These are phyloP conservation scores for Aureobasidium melanogenum DNA, from an alignment of 2,329 filamentous ascomycete genomes.

Conservation along the genomic window DNA sequence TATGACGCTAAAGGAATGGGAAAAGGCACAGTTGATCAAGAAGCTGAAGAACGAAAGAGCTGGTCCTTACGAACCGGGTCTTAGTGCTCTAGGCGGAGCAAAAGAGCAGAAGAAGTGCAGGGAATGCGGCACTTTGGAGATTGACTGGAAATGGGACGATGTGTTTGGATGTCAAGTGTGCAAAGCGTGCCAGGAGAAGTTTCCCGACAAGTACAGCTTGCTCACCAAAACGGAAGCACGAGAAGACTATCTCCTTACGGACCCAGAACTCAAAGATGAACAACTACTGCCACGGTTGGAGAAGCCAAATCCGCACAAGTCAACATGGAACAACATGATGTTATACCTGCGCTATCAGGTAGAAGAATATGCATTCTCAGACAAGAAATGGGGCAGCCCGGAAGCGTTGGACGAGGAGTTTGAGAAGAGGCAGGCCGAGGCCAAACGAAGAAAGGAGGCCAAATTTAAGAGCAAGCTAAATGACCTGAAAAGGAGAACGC, in stretches of 20 bases:
- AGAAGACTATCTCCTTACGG: constrained; percentile 91
- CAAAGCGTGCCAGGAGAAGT: constrained; percentile 75
- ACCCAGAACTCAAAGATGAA: constrained; percentile 84
- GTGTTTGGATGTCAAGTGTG: constrained; percentile 70
- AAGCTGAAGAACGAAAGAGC: constrained; percentile 63
- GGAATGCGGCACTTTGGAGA: constrained; percentile 76
- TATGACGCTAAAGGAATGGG: constrained; percentile 91
- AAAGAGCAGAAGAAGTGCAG: constrained; percentile 57
- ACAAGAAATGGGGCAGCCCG: constrained; percentile 79
- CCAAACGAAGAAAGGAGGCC: constrained; percentile 77
- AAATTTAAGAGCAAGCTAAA: constrained; percentile 86
- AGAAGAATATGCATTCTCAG: constrained; percentile 78
- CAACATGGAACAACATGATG: constrained; percentile 98
- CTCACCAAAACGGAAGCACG: constrained; percentile 94
- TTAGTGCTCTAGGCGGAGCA: constrained; percentile 64
- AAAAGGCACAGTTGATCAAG: constrained; percentile 65
- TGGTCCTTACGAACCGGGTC: constrained; percentile 79
- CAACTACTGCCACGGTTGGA: constrained; percentile 81
- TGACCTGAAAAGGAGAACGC: constrained; percentile 86
- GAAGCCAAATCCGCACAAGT: constrained; percentile 88
- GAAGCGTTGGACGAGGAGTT: constrained; percentile 86
- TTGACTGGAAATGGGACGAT: constrained; percentile 93
- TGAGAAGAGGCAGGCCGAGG: constrained; percentile 65
- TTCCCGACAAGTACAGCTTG: constrained; percentile 86
- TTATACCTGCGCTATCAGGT: constrained; percentile 89